Evolutionary conservation across 164 flowering plant genomes (phyloP), one percentile per base, ranked within the genome.

Genomic region (Vitis rupestris): DNA sequence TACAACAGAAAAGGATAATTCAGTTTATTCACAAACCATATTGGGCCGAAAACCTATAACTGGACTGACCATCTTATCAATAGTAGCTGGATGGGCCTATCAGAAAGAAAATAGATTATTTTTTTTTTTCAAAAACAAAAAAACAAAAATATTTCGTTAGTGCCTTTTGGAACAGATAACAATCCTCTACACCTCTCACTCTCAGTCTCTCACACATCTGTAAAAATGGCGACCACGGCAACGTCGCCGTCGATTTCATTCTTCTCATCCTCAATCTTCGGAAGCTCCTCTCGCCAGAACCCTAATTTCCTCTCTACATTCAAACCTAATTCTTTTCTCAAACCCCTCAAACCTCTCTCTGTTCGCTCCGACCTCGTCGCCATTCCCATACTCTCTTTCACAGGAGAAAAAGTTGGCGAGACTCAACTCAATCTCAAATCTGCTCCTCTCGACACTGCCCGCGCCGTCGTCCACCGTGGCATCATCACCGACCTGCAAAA

Each of bases 381-480:
- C 15, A 85, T 95, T 64, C 98, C 97, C 0, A 67, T 95, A 59
- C 84, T 93, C 77, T 88, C 96, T 72, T 93, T 91, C 84, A 70
- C 81, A 30, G 98, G 99, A 49, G 85, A 88, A n/a, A 85, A 85
- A 51, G 66, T 87, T 60, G 98, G 99, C 17, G 89, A 91, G 66
- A 79, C 99, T 48, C 61, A 51, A 17, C 86, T 96, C 62, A 81
- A 81, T 79, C 84, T 96, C 61, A 90, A 86, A 68, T 74, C 95
- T 6, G 99, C 99, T 14, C 91, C 91, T 1, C 80, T 88, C 0
- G 94, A 88, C 0, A 93, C 98, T 4, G 94, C 99, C 0, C 85
- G 99, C 13, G 92, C 98, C 65, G 97, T 95, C 59, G 97, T 95
- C 55, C 99, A 95, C 81, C 86, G 98, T 8, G 98, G 88, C 29